Base-by-base conservation (phyloP, 2,329 filamentous ascomycete species). In the Exophiala phaeomuriformis region DNA sequence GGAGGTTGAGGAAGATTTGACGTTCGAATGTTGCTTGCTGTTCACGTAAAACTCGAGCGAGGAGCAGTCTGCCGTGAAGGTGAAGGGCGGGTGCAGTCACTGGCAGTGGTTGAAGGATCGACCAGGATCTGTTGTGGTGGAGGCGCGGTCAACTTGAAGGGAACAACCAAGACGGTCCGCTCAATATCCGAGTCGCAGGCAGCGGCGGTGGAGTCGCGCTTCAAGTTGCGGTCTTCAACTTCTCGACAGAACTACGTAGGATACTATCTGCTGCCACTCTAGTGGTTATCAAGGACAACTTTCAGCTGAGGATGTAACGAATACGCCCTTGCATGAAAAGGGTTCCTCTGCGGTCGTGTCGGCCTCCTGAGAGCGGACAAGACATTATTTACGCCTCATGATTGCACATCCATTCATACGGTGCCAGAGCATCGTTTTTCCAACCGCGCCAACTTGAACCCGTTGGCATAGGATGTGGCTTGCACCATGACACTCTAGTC, bases 71-170 rank as follows among this genome's bases (percentile, higher is more conserved):
- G 19, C 19, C 19, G 19, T 19, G 19, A 19, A 19, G 19, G 19
- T 19, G 19, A 19, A 19, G 19, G 19, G 19, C 19, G 19, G 19
- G 19, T 19, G 19, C 19, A 19, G 19, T 19, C 19, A 19, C 19
- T 19, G 19, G 19, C 19, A 19, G 19, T 19, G 19, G 19, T 19
- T 19, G 51, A 36, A 51, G 45, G 55, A 49, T 50, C 46, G 48
- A 51, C 55, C 37, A 53, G 55, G 55, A 47, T 51, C 47, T 49
- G 49, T 49, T 41, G 42, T 56, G 40, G 51, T 51, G 48, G 52
- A 46, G 43, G 27, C 37, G 43, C n/a, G 29, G 51, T 44, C 39
- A 2, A 19, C 19, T 19, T 19, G 19, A 53, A 35, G 32, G 44
- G 43, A 48, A 31, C 19, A 49, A 19, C 39, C 28, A 12, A 27